Conservation (phyloP, 805 yeast species). For the Diddensiella transvaalensis region DNA sequence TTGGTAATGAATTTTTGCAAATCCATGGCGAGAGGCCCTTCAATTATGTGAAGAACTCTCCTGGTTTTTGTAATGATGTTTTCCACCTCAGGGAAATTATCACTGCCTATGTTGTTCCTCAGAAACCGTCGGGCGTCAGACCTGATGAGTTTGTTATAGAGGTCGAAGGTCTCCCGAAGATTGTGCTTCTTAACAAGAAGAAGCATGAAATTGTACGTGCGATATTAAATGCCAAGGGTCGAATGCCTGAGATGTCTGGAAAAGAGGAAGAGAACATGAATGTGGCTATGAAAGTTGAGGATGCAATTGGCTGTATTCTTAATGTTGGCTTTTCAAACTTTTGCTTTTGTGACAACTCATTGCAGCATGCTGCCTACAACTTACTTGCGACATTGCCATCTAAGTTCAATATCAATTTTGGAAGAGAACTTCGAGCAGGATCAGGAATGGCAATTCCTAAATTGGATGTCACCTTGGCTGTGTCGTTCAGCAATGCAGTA, state of each 20-base stretch:
- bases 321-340: slow-evolving; percentile 67
- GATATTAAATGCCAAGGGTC: slow-evolving; percentile 17
- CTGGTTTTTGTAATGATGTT: slow-evolving; percentile 34
- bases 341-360: slow-evolving; percentile 53
- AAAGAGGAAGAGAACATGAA: slow-evolving; percentile 1
- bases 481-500: slow-evolving; percentile 53
- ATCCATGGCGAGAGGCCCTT: slow-evolving; percentile 30
- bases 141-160: slow-evolving; percentile 48
- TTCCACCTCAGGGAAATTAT: slow-evolving; percentile 40
- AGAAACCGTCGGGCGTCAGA: background rate
- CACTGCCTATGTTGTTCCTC: slow-evolving; percentile 40
- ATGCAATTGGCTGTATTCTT: slow-evolving; percentile 57
- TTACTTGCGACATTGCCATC: slow-evolving; percentile 60
- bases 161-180: slow-evolving; percentile 10
- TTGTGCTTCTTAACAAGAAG: slow-evolving; percentile 11
- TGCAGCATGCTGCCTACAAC: slow-evolving; percentile 60
- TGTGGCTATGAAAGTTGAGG: slow-evolving; percentile 23
- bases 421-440: slow-evolving; percentile 51
- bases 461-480: slow-evolving; percentile 59
- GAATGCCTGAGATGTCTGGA: slow-evolving; percentile 10
- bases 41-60: slow-evolving; percentile 14
- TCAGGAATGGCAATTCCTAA: slow-evolving; percentile 65
- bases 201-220: slow-evolving; percentile 25
- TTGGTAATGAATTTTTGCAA: slow-evolving; percentile 70
- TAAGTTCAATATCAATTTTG: slow-evolving; percentile 58